phyloP scores from a whole-genome alignment of 805 yeast species.

The Wickerhamomyces bovis region DNA sequence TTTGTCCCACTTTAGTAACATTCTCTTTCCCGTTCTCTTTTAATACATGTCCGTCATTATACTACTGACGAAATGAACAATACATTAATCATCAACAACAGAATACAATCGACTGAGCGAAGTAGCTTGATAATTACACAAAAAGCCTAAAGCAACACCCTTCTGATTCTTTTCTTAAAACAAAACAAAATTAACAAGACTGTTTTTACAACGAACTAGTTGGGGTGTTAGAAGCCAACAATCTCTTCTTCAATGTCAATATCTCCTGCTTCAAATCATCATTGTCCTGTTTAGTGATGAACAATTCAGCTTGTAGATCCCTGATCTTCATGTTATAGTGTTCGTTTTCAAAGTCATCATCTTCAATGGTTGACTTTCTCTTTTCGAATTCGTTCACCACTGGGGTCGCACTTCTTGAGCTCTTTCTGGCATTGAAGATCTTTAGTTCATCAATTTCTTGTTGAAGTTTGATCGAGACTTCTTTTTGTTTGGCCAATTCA shows the following conservation, averaged over 20 bases:
- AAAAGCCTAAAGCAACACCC: too few relatives aligned
- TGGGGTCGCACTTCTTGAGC: constrained; percentile 23
- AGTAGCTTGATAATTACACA: too few relatives aligned
- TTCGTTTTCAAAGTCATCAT: constrained; percentile 35
- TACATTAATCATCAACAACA: too few relatives aligned
- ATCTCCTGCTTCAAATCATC: constrained; percentile 68
- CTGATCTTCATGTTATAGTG: constrained; percentile 72
- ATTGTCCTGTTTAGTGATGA: constrained; percentile 75
- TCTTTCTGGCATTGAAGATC: constrained; percentile 40
- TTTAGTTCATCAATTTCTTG: constrained; percentile 67
- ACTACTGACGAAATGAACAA: too few relatives aligned
- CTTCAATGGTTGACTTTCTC: constrained; percentile 26
- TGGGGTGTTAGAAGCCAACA: constrained; percentile 26
- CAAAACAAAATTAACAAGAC: too few relatives aligned
- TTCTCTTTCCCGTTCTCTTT: too few relatives aligned
- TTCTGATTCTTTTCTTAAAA: too few relatives aligned
- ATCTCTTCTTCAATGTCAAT: constrained; percentile 50
- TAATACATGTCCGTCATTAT: too few relatives aligned
- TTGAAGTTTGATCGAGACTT: constrained; percentile 45
- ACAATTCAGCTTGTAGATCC: constrained; percentile 80
- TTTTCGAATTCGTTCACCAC: constrained; percentile 16
- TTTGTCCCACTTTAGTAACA: too few relatives aligned
- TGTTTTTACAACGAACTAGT: constrained; percentile 1
- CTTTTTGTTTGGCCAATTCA: constrained; percentile 59
- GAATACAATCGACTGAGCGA: too few relatives aligned